Percentiles rank a stretch among this genome's conserved stretches.
phyloP scores from a whole-genome alignment of 495 filamentous ascomycete genomes.

The Aspergillus olivimuriae region DNA sequence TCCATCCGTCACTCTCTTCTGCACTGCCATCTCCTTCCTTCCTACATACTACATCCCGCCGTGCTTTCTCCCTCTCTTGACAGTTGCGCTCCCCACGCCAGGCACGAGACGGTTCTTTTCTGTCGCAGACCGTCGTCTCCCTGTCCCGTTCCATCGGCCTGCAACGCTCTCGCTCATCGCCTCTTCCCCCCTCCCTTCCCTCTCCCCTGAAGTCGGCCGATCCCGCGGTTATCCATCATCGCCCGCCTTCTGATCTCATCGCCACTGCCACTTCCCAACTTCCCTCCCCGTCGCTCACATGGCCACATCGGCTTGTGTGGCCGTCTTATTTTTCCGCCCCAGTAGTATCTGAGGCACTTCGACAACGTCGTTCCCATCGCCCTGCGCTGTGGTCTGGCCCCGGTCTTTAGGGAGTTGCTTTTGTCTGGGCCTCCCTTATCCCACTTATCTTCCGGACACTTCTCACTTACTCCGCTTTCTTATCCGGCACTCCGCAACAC shows the following conservation, averaged over 20 bases:
- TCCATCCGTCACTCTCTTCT: conserved; percentile 7
- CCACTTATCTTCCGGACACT: conserved; percentile 8
- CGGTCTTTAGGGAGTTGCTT: conserved; percentile 2
- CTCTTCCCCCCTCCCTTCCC: conserved; percentile 5
- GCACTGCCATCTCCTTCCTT: conserved; percentile 1
- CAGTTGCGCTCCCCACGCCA: too few species aligned
- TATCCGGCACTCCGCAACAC: conserved; percentile 13
- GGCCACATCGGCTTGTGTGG: conserved; percentile 17
- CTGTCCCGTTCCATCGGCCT: background rate
- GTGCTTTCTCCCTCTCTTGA: background rate
- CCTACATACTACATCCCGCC: conserved; percentile 4
- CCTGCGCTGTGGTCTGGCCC: background rate
- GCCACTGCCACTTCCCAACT: conserved; percentile 13
- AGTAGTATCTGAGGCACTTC: background rate
- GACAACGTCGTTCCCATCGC: background rate
- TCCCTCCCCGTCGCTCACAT: conserved; percentile 18
- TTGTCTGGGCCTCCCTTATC: background rate
- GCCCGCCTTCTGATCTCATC: conserved; percentile 22
- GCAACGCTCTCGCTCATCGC: conserved; percentile 5
- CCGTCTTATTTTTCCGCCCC: conserved; percentile 2
- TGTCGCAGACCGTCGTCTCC: too few species aligned
- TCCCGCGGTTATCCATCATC: conserved; percentile 15
- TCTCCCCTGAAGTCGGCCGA: background rate
- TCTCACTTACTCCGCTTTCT: conserved; percentile 15
- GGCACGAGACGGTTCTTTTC: too few species aligned